Conservation (phyloP, 2,329 filamentous ascomycete species). For the Dendryphion nanum region DNA sequence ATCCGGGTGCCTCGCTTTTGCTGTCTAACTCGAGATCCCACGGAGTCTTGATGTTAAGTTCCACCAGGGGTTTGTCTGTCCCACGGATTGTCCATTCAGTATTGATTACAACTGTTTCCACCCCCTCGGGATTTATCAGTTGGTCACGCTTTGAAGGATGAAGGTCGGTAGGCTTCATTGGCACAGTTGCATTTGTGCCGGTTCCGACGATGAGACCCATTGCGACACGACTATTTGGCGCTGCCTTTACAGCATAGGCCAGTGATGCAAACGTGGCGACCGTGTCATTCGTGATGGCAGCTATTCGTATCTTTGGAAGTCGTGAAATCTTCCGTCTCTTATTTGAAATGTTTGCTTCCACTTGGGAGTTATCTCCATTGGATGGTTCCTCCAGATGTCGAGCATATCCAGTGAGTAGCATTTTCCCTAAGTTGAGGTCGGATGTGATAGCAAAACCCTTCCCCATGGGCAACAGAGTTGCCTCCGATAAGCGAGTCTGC, state of each 20-base stretch:
- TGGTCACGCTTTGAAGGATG: slow-evolving; percentile 59
- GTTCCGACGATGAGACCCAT: slow-evolving; percentile 84
- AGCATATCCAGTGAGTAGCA: slow-evolving; percentile 60
- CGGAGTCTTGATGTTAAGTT: slow-evolving; percentile 62
- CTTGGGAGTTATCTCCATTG: slow-evolving; percentile 16
- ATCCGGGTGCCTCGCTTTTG: slow-evolving; percentile 68
- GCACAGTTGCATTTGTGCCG: slow-evolving; percentile 77
- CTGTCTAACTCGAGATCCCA: slow-evolving; percentile 70
- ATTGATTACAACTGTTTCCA: slow-evolving; percentile 72
- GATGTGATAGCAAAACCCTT: slow-evolving; percentile 67
- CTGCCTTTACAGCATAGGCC: slow-evolving; percentile 66
- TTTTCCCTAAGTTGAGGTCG: slow-evolving; percentile 59
- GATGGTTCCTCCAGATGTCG: slow-evolving; percentile 47
- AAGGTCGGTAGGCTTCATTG: slow-evolving; percentile 63
- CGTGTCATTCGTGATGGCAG: slow-evolving; percentile 78
- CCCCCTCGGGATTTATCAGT: slow-evolving; percentile 31
- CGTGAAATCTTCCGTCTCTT: slow-evolving; percentile 26
- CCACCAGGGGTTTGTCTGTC: slow-evolving; percentile 64
- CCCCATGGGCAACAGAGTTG: slow-evolving; percentile 66
- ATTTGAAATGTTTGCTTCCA: slow-evolving; percentile 14
- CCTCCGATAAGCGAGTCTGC: slow-evolving; percentile 61
- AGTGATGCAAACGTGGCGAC: slow-evolving; percentile 78
- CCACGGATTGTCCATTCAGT: slow-evolving; percentile 84
- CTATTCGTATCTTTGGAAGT: slow-evolving; percentile 67
- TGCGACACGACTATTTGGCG: slow-evolving; percentile 61